Evolutionary conservation across 768 basidiomycete genomes (phyloP), one percentile per base, ranked within the genome.

Genomic region (Suillus subalutaceus): DNA sequence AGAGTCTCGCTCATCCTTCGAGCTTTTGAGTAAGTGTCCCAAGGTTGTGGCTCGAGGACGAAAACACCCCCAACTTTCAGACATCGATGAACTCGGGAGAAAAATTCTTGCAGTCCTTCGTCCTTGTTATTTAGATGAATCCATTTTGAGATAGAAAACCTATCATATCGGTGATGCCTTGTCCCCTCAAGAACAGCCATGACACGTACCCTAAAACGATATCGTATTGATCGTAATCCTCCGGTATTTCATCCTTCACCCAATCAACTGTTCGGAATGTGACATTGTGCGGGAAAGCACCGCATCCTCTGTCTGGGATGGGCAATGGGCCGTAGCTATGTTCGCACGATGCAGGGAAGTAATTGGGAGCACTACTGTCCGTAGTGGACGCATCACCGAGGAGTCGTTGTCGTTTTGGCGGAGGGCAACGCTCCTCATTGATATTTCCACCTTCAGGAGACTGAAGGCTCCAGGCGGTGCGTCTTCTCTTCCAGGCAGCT

Each of bases 101-200:
- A 96, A 75, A 96, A 93, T 0, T 68, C 65, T 43, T 75, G 69
- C n/a, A 97, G 70, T 0, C 88, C 94, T 1, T 85, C 84, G 71
- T 97, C 95, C 12, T 91, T 90, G 13, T 82, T 81, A 69, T 95
- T 89, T 12, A 97, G 80, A 75, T 97, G 95, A 38, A 96, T 93
- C 95, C 95, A 97, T 77, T 96, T 97, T 0, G 94, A 87, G 53
- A 96, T 78, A 0, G 94, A 96, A 69, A 97, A 88, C 1, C 93
- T 95, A 72, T 4, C 40, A 50, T 6, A 41, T 37, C 23, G 10
- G 13, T 63, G 32, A 32, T 26, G 62, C 41, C 32, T 41, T 64
- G 6, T 43, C 26, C 20, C 26, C 6, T 60, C 41, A 30, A 32
- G 40, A 60, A 60, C 18, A 13, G 59, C 12, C 41, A 20, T 9